A percentile compares a stretch with the other conserved stretches of the same genome.
These are phyloP conservation scores for Lepiota brunneoincarnata DNA, from an alignment of 768 basidiomycete genomes.

Conservation along the genomic window DNA sequence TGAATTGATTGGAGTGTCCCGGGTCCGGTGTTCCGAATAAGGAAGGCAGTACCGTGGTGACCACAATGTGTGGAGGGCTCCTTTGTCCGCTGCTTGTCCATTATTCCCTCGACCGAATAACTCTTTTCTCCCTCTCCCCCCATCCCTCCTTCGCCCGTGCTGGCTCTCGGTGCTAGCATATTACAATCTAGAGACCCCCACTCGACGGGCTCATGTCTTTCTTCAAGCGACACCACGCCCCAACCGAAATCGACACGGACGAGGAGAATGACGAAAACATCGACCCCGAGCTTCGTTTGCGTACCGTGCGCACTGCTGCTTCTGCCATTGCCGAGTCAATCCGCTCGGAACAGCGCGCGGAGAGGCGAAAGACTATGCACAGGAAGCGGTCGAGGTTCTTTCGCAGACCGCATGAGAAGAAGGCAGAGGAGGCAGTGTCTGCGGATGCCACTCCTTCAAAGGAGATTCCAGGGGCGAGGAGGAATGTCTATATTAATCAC, in stretches of 20 bases:
- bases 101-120: background rate
- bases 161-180: constrained; percentile 11
- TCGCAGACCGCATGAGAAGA: constrained; percentile 47
- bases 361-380: constrained; percentile 48
- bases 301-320: constrained; percentile 91
- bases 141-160: constrained; percentile 6
- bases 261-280: constrained; percentile 66
- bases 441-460: constrained; percentile 29
- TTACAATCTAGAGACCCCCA: background rate
- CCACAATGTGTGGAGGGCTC: background rate
- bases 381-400: constrained; percentile 61
- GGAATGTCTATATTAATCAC: constrained; percentile 82
- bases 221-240: constrained; percentile 38
- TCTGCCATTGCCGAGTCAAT: constrained; percentile 88
- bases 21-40: background rate
- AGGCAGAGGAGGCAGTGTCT: constrained; percentile 25
- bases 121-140: background rate
- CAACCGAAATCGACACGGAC: constrained; percentile 44
- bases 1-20: constrained; percentile 2
- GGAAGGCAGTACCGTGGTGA: constrained; percentile 2
- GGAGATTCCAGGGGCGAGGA: constrained; percentile 47
- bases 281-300: constrained; percentile 84
- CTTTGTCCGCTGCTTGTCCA: background rate
- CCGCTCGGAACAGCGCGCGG: constrained; percentile 69
- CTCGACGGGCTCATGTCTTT: constrained; percentile 27